Percentiles rank a stretch among this genome's conserved stretches.
Conservation (phyloP, 139 green algal species). For the Trebouxia sp. region DNA sequence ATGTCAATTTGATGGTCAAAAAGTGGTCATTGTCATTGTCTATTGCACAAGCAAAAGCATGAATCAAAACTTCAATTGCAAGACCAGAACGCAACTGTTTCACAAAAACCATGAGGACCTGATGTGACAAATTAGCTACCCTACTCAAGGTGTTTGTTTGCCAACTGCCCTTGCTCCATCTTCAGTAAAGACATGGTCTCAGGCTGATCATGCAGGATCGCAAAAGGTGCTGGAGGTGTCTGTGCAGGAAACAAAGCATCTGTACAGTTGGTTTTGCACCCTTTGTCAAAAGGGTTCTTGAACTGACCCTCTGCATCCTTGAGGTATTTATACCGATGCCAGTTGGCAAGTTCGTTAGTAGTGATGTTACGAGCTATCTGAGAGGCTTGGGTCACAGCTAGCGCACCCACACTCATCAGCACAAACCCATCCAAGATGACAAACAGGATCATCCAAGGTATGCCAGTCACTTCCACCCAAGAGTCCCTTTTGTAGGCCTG, state of each 20-base stretch:
- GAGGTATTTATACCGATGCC: slow-evolving; percentile 89
- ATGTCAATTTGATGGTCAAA: too few species aligned
- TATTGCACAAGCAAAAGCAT: too few species aligned
- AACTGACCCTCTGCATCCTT: slow-evolving; percentile 71
- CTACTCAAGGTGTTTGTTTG: slow-evolving; percentile 12
- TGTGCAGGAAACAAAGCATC: slow-evolving; percentile 45
- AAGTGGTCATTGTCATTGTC: too few species aligned
- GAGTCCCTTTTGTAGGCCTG: not conserved
- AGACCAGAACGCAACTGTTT: too few species aligned
- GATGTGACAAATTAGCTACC: too few species aligned
- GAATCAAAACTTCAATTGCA: too few species aligned
- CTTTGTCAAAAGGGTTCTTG: slow-evolving; percentile 86
- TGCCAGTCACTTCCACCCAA: not conserved
- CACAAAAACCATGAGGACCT: too few species aligned
- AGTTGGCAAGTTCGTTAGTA: slow-evolving; percentile 97
- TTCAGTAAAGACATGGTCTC: slow-evolving; percentile 40
- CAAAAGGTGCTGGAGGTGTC: slow-evolving; percentile 29
- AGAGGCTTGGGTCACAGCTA: slow-evolving; percentile 66
- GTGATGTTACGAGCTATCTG: slow-evolving; percentile 90
- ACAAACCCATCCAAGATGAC: slow-evolving; percentile 81
- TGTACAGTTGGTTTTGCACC: slow-evolving; percentile 63
- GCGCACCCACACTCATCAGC: slow-evolving; percentile 74
- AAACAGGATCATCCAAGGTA: slow-evolving; percentile 68
- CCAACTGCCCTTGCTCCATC: slow-evolving; percentile 43
- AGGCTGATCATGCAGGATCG: slow-evolving; percentile 34